Evolutionary conservation across 345 rosid species (phyloP).

Genomic region (Laguncularia racemosa): DNA sequence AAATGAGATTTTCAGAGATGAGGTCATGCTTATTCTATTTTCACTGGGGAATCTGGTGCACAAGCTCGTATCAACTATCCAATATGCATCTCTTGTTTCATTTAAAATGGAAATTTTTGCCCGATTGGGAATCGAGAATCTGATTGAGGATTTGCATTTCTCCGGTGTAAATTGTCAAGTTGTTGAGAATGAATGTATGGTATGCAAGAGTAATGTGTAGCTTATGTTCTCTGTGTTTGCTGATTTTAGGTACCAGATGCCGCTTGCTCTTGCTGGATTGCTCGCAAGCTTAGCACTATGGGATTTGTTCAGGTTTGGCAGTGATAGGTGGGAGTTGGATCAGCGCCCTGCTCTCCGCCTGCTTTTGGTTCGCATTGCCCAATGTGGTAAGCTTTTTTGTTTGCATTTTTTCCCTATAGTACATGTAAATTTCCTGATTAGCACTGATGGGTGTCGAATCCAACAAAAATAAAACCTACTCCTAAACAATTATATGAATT

Average conservation of each 20-base stretch:
- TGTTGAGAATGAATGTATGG: neutral
- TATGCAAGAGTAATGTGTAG: neutral
- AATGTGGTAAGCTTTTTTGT: conserved; percentile 51
- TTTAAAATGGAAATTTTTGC: too few relatives aligned
- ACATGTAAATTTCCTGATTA: too few relatives aligned
- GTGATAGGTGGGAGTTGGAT: conserved; percentile 62
- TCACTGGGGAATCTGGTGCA: neutral
- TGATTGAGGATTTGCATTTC: too few relatives aligned
- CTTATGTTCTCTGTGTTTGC: conserved; percentile 3
- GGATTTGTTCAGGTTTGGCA: conserved; percentile 72
- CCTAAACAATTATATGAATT: too few relatives aligned
- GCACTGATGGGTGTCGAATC: too few relatives aligned
- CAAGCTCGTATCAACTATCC: too few relatives aligned
- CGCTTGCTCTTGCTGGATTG: conserved; percentile 78
- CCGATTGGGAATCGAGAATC: too few relatives aligned
- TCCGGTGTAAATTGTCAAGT: neutral
- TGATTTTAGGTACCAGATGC: conserved; percentile 80
- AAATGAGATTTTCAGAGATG: neutral
- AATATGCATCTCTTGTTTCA: too few relatives aligned
- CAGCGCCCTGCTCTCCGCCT: conserved; percentile 40
- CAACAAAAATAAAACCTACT: too few relatives aligned
- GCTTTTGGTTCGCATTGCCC: conserved; percentile 51
- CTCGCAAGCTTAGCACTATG: conserved; percentile 76
- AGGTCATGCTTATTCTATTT: too few relatives aligned
- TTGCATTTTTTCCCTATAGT: neutral